Percentiles rank a stretch among this genome's conserved stretches.
Conservation (phyloP, 2,329 filamentous ascomycete species). For the Colletotrichum lentis region DNA sequence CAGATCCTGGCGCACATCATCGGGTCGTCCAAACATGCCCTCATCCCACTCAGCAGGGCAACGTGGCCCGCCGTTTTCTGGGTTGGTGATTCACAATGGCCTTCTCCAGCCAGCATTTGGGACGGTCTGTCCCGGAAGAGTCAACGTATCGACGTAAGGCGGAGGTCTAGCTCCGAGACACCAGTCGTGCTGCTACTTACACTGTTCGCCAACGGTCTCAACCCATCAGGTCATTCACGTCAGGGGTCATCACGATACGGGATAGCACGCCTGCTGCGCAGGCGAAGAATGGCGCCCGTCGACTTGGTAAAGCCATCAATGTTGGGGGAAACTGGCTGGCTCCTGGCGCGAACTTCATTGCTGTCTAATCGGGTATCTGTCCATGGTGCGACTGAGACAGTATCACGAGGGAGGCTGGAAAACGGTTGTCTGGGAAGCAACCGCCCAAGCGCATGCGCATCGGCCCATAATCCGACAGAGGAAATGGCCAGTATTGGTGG, state of each 20-base stretch:
- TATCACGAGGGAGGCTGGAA: slow-evolving; percentile 28
- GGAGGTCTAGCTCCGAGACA: slow-evolving; percentile 2
- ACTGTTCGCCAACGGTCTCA: background rate
- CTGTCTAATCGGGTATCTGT: slow-evolving; percentile 22
- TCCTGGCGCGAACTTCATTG: slow-evolving; percentile 8
- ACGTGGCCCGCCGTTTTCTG: background rate
- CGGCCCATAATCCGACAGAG: slow-evolving; percentile 5
- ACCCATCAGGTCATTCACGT: background rate
- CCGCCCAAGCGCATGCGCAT: slow-evolving; percentile 20
- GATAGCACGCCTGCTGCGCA: background rate
- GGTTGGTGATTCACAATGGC: background rate
- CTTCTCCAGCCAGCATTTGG: background rate
- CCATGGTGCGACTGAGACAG: slow-evolving; percentile 20
- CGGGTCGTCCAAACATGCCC: slow-evolving; percentile 1
- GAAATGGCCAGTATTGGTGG: slow-evolving; percentile 1
- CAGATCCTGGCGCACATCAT: slow-evolving; percentile 33
- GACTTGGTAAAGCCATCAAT: background rate
- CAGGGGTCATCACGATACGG: background rate
- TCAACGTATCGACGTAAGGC: background rate
- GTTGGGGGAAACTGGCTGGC: slow-evolving; percentile 3
- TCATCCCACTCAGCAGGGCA: background rate
- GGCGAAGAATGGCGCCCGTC: background rate
- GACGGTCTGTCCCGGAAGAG: background rate
- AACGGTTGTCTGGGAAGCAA: slow-evolving; percentile 31
- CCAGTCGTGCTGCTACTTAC: background rate